Evolutionary conservation across 768 basidiomycete genomes (phyloP).

Genomic region (Aureoboletus auriporus): DNA sequence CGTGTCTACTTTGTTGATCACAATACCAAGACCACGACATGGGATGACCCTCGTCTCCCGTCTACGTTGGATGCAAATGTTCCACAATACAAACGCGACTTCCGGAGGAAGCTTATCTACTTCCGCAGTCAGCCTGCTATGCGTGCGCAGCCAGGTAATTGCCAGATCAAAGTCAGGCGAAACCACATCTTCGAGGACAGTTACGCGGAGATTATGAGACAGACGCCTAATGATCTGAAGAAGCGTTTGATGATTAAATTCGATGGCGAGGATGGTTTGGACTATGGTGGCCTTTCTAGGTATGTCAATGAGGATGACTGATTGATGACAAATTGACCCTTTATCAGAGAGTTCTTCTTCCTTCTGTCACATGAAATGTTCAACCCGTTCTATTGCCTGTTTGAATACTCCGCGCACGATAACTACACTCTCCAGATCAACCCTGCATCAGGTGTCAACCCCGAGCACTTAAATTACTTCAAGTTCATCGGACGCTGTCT

Average conservation of each 20-base stretch:
- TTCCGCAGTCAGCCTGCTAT: conserved; percentile 98
- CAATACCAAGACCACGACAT: conserved; percentile 99
- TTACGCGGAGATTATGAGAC: conserved; percentile 99
- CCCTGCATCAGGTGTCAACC: conserved; percentile 96
- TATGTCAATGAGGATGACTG: conserved; percentile 32
- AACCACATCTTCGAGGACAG: conserved; percentile 99
- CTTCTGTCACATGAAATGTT: conserved; percentile 99
- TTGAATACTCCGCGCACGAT: conserved; percentile 99
- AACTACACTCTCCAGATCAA: conserved; percentile 99
- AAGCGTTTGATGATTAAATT: conserved; percentile 99
- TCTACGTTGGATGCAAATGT: conserved; percentile 95
- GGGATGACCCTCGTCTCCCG: conserved; percentile 97
- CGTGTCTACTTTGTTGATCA: conserved; percentile 99
- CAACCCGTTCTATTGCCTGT: conserved; percentile 99
- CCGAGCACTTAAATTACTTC: conserved; percentile 99
- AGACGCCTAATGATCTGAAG: conserved; percentile 97
- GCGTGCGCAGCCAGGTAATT: conserved; percentile 97
- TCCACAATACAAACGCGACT: conserved; percentile 99
- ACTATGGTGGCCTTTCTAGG: conserved; percentile 98
- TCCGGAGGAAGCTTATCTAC: conserved; percentile 98
- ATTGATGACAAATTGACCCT: conserved; percentile 7
- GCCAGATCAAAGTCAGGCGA: conserved; percentile 96
- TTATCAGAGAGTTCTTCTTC: conserved; percentile 96
- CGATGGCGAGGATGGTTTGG: conserved; percentile 97
- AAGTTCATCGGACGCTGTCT: conserved; percentile 98